Base-by-base conservation (phyloP, 2,329 filamentous ascomycete genomes). In the Cercospora nicotianae region DNA sequence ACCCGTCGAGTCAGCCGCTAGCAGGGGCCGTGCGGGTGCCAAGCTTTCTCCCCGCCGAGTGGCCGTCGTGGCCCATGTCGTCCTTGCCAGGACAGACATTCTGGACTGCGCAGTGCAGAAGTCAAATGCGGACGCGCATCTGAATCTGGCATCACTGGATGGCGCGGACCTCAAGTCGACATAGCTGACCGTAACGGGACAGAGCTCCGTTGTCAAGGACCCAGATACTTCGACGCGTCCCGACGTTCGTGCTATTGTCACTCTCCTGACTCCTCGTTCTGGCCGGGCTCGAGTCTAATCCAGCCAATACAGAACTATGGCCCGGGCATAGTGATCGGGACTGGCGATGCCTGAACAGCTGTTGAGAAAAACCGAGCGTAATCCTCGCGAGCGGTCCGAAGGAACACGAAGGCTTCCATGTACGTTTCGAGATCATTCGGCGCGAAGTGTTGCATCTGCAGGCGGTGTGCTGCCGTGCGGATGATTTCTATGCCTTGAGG, bases 381-480 rank as follows among this genome's bases (percentile, higher is more conserved):
- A 18, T 69, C 28, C 6, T 58, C 59, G 13, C 66, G 61, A 23
- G 69, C 69, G 2, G 65, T 67, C 31, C 65, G 55, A n/a, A 70
- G 63, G 28, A 66, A 67, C 26, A 67, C 67, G 18, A 70, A 70
- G 13, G 61, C 59, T 36, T 63, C 28, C 48, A 69, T 64, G 20
- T 63, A 61, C 13, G 60, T 53, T 28, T 69, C 67, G 31, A 67
- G 58, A 10, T 51, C 66, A 3, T 55, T 57, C 48, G 55, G 20
- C 16, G 42, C 58, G 7, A 65, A 31, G n/a, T 30, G 16, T 20
- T 66, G 51, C 20, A 69, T 39, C 20, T 69, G 53, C n/a, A 67
- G 59, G 12, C 64, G 57, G 7, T 63, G 39, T 13, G 42, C 48
- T 12, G 65, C 20, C 1, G 42, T 48, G 16, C 62, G 36, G 12